Conservation (phyloP, 1,284 basidiomycete genomes). For the Microstroma glucosiphilum region DNA sequence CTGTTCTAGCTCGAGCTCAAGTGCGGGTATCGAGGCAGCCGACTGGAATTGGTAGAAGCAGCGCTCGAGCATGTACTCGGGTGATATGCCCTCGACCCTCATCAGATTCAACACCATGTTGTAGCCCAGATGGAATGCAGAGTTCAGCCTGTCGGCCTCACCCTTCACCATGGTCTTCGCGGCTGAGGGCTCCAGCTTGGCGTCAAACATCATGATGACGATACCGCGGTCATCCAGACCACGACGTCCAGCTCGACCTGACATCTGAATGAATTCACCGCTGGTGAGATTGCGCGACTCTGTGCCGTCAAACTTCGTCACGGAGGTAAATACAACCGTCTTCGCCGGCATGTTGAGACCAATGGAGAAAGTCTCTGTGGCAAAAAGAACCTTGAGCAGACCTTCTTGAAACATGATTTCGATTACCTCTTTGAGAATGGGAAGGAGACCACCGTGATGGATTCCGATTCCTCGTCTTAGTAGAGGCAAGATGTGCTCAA, state of each 20-base stretch:
- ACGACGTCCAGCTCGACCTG: conserved; percentile 91
- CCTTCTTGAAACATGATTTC: conserved; percentile 99
- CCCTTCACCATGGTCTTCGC: conserved; percentile 99
- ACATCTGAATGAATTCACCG: conserved; percentile 72
- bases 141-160: conserved; percentile 92
- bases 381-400: conserved; percentile 96
- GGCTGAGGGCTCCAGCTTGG: conserved; percentile 84
- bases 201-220: conserved; percentile 99
- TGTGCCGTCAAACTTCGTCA: conserved; percentile 91
- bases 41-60: conserved; percentile 99
- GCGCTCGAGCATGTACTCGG: conserved; percentile 94
- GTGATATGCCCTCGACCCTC: conserved; percentile 96
- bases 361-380: conserved; percentile 98
- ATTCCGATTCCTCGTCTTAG: conserved; percentile 95
- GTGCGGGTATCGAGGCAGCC: conserved; percentile 73
- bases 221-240: conserved; percentile 98
- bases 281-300: conserved; percentile 76
- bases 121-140: conserved; percentile 97
- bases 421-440: conserved; percentile 97
- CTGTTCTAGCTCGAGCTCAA: conserved; percentile 74
- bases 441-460: conserved; percentile 94
- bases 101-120: conserved; percentile 99
- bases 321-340: conserved; percentile 94
- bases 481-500: conserved; percentile 83
- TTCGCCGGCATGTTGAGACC: conserved; percentile 99